Evolutionary conservation across 768 basidiomycete genomes (phyloP), one percentile per base, ranked within the genome.

Genomic region (Rubroboletus satanas): DNA sequence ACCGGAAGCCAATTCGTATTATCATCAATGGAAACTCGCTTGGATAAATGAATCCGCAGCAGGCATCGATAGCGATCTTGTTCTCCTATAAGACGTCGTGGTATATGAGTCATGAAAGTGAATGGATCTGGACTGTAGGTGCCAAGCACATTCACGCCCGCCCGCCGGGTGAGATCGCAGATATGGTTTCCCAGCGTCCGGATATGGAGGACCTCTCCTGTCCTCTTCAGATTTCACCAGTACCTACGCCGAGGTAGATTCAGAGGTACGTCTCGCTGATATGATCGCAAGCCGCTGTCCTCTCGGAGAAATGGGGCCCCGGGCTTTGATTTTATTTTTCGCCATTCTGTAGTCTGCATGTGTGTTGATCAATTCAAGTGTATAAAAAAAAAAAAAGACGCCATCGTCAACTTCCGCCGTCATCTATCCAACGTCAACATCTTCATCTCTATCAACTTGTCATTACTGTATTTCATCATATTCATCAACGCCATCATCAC

Each of bases 191-290:
- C 18, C 44, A 57, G 47, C 43, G 15, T 21, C 39, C 29, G 5
- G n/a, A 26, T 39, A 37, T 38, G 15, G 46, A 17, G n/a, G 10
- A 33, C 10, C 10, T 26, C 4, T 17, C 10, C n/a, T 5, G 28
- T n/a, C 6, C 9, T 17, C 10, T 45, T n/a, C 54, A 36, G 49
- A 21, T 14, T n/a, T 45, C n/a, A 15, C 14, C 29, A 4, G 21
- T 21, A 21, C 14, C 6, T 29, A 26, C 7, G n/a, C 26, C 14
- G 29, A 4, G 33, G 28, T 4, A 31, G 32, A 9, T 37, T 33
- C 45, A 42, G 29, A 56, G 45, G 60, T 61, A 41, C 49, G 59
- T 60, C 31, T 44, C 23, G 28, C 44, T 1, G 28, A 35, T 8
- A 35, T 9, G 21, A 46, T 41, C 4, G 32, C n/a, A 9, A 2